A percentile compares a stretch with the other conserved stretches of the same genome.
Evolutionary conservation across 441 rosid species (phyloP).

Genomic region (Euphorbia schlechtendalii): DNA sequence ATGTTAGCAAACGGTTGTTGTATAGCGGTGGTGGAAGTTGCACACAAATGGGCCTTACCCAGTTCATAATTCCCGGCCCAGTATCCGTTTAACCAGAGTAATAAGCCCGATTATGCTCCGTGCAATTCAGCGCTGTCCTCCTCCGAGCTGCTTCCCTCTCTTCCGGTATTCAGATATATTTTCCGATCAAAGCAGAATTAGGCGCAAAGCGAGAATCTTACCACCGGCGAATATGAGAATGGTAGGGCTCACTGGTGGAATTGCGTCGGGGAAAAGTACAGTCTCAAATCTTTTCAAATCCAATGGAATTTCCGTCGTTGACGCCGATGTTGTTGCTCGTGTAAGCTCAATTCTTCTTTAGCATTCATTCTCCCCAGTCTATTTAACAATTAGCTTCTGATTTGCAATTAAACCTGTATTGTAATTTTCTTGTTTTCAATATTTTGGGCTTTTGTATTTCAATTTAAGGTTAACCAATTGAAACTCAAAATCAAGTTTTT

Average conservation of each 20-base stretch:
- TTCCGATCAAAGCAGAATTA: not conserved
- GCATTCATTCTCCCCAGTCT: not conserved
- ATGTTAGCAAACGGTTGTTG: too few relatives aligned
- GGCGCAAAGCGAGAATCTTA: not conserved
- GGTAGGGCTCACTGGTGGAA: slow-evolving; percentile 86
- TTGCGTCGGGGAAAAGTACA: slow-evolving; percentile 83
- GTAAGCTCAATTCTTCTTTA: slow-evolving; percentile 24
- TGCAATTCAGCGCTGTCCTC: too few relatives aligned
- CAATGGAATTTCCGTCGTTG: slow-evolving; percentile 59
- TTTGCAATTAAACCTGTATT: not conserved
- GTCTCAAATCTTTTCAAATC: slow-evolving; percentile 76
- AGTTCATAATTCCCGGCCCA: too few relatives aligned
- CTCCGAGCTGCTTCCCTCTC: not conserved
- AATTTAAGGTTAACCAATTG: not conserved
- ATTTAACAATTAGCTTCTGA: not conserved
- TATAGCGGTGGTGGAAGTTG: too few relatives aligned
- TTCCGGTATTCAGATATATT: not conserved
- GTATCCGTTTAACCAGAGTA: too few relatives aligned
- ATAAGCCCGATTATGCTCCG: too few relatives aligned
- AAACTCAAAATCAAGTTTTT: not conserved
- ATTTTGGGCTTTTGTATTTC: not conserved
- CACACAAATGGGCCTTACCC: too few relatives aligned
- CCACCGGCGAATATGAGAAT: slow-evolving; percentile 45
- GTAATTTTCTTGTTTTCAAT: not conserved
- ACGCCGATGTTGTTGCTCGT: slow-evolving; percentile 71